Percentiles rank a stretch among this genome's conserved stretches.
These are phyloP conservation scores for Naganishia albida DNA, from an alignment of 1,284 basidiomycete species.

Conservation along the genomic window DNA sequence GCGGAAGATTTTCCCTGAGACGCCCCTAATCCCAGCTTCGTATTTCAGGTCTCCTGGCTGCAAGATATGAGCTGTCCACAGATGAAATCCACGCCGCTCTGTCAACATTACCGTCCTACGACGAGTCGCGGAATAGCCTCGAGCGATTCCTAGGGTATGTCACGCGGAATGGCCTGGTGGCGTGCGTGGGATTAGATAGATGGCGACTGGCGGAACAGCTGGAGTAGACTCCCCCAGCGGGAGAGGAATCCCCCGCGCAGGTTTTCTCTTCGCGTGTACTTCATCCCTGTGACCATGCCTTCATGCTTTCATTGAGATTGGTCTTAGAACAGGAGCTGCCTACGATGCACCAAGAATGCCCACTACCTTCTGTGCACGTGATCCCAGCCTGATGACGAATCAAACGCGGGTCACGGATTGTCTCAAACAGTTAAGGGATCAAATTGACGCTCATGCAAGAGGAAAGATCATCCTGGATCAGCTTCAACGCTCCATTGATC, in stretches of 20 bases:
- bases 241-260: neutral
- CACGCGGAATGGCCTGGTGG: slow-evolving; percentile 27
- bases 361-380: no score
- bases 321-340: no score
- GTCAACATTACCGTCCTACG: slow-evolving; percentile 13
- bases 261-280: no score
- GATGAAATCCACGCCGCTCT: slow-evolving; percentile 19
- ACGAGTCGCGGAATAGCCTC: slow-evolving; percentile 19
- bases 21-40: no score
- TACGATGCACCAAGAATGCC: no score
- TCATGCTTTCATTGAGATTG: no score
- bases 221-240: neutral
- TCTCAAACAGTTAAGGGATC: neutral
- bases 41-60: slow-evolving; percentile 21
- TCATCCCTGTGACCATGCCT: no score
- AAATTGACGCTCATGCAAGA: no score
- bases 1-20: neutral
- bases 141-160: slow-evolving; percentile 28
- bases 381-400: no score
- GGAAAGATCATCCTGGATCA: no score
- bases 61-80: slow-evolving; percentile 8
- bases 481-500: no score
- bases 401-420: neutral
- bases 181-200: slow-evolving; percentile 15
- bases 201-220: slow-evolving; percentile 14